Evolutionary conservation across 1,284 basidiomycete genomes (phyloP).

Genomic region (Cryptococcus hybrid): DNA sequence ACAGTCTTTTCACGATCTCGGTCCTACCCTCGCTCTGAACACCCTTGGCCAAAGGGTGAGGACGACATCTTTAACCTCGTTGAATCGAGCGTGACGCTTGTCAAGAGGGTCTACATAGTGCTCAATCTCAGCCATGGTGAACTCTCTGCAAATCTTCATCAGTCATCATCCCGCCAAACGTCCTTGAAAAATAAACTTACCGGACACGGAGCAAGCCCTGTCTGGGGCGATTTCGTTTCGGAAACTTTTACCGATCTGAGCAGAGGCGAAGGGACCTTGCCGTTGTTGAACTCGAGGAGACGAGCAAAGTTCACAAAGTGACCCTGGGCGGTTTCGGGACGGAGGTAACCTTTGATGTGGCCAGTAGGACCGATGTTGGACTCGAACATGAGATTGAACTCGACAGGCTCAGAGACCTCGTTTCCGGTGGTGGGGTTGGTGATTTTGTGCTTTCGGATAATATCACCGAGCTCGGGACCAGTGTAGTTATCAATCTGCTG

Average conservation of each 20-base stretch:
- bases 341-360: slow-evolving; percentile 92
- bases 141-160: slow-evolving; percentile 61
- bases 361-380: slow-evolving; percentile 97
- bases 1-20: slow-evolving; percentile 68
- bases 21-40: slow-evolving; percentile 77
- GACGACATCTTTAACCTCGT: slow-evolving; percentile 71
- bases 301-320: slow-evolving; percentile 99
- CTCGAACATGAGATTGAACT: slow-evolving; percentile 99
- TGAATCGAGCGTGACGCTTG: slow-evolving; percentile 84
- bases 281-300: slow-evolving; percentile 97
- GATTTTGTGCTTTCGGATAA: slow-evolving; percentile 81
- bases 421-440: slow-evolving; percentile 91
- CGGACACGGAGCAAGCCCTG: slow-evolving; percentile 92
- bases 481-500: slow-evolving; percentile 90
- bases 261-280: slow-evolving; percentile 91
- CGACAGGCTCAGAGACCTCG: slow-evolving; percentile 85
- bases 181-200: slow-evolving; percentile 20
- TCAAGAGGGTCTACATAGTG: slow-evolving; percentile 96
- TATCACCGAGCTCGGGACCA: slow-evolving; percentile 82
- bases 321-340: slow-evolving; percentile 97
- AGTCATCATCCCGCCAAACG: not conserved
- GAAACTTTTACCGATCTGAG: slow-evolving; percentile 95
- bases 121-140: slow-evolving; percentile 99
- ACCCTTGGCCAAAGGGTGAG: slow-evolving; percentile 79
- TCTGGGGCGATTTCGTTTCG: slow-evolving; percentile 96